These are phyloP conservation scores for Phytophthora macrochlamydospora DNA, from an alignment of 352 stramenopile genomes.

Conservation along the genomic window DNA sequence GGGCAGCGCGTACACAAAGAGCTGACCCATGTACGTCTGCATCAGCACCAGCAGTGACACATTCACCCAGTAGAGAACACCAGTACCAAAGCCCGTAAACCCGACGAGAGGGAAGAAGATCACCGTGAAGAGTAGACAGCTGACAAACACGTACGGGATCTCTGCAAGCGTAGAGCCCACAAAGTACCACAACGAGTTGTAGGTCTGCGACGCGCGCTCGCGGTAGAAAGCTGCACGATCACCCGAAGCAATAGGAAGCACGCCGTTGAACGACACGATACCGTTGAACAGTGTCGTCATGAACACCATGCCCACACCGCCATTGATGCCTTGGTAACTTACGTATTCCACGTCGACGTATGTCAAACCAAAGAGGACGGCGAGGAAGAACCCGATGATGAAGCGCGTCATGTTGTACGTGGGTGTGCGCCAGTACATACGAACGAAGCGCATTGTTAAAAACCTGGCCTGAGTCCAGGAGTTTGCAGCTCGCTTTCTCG, in stretches of 20 bases:
- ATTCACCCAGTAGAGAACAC: constrained; percentile 23
- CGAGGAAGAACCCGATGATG: constrained; percentile 74
- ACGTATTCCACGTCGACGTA: constrained; percentile 49
- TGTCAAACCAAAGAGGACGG: constrained; percentile 72
- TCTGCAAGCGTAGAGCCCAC: constrained; percentile 16
- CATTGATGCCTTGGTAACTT: constrained; percentile 49
- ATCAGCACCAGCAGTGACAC: constrained; percentile 26
- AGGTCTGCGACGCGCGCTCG: constrained; percentile 15
- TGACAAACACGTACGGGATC: constrained; percentile 28
- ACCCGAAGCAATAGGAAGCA: constrained; percentile 9
- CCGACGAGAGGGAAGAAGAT: constrained; percentile 36
- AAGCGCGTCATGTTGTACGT: constrained; percentile 86
- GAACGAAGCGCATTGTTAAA: constrained; percentile 42
- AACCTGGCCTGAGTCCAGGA: constrained; percentile 21
- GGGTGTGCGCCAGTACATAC: constrained; percentile 87
- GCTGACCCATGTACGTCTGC: constrained; percentile 36
- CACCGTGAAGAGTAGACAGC: constrained; percentile 26
- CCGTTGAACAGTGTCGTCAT: constrained; percentile 79
- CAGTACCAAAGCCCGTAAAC: constrained; percentile 30
- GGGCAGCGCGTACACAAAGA: constrained; percentile 20
- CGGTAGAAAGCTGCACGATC: constrained; percentile 19
- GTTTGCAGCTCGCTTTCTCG: constrained; percentile 17
- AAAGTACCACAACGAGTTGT: constrained; percentile 28
- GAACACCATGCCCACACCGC: constrained; percentile 82
- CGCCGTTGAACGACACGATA: constrained; percentile 16